A percentile compares a stretch with the other conserved stretches of the same genome.
These are phyloP conservation scores for Fusarium sp. DNA, from an alignment of 2,329 filamentous ascomycete genomes.

Conservation along the genomic window DNA sequence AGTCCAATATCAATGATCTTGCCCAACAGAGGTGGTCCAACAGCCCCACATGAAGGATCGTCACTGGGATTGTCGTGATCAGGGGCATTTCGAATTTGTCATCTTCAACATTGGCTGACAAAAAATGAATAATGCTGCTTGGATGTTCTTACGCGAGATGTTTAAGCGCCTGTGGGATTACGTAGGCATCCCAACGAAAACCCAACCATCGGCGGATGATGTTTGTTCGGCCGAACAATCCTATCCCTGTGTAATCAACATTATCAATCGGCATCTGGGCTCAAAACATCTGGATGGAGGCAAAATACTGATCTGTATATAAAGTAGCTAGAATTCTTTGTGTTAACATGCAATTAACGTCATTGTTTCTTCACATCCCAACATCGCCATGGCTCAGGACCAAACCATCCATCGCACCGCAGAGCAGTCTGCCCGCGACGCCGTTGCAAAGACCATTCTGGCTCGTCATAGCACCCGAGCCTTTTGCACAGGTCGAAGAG, in stretches of 20 bases:
- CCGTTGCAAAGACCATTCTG: conserved; percentile 3
- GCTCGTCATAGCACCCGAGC: conserved; percentile 14
- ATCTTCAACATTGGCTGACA: neutral
- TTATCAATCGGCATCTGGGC: neutral
- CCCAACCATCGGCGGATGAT: neutral
- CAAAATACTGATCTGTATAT: neutral
- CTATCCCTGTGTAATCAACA: neutral
- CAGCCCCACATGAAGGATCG: neutral
- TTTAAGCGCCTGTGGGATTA: neutral
- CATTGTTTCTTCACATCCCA: neutral
- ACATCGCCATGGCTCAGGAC: neutral
- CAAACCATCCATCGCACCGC: conserved; percentile 4
- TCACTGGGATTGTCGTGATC: neutral
- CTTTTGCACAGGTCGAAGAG: conserved; percentile 9
- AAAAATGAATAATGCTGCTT: neutral
- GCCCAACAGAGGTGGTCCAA: neutral
- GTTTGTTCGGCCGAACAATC: neutral
- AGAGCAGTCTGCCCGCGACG: neutral
- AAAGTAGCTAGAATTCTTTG: neutral
- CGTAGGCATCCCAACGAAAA: neutral
- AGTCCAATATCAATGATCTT: neutral
- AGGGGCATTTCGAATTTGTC: neutral
- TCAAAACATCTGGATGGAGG: neutral
- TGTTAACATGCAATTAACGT: neutral
- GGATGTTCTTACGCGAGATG: neutral